A percentile compares a stretch with the other conserved stretches of the same genome.
Conservation (phyloP, 768 basidiomycete genomes). For the Russula griseocarnosa region DNA sequence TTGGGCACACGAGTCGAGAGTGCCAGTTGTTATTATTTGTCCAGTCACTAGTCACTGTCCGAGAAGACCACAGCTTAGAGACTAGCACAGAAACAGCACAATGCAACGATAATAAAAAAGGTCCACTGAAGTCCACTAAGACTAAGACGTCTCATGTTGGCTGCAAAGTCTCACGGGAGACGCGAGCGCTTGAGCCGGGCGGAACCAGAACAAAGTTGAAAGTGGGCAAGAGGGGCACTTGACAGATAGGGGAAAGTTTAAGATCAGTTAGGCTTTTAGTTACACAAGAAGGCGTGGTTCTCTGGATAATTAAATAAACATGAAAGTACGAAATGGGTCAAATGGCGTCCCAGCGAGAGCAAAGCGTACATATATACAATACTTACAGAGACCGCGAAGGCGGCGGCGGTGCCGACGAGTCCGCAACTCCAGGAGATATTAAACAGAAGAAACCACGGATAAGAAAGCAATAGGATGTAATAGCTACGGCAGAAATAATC, state of each 20-base stretch:
- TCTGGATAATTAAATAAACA: conserved; percentile 27
- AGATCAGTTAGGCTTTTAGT: conserved; percentile 16
- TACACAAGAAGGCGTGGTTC: conserved; percentile 24
- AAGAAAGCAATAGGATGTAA: conserved; percentile 24
- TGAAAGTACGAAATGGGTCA: conserved; percentile 26
- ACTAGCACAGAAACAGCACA: conserved; percentile 18
- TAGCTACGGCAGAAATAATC: conserved; percentile 24
- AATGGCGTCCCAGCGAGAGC: conserved; percentile 24
- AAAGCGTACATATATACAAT: conserved; percentile 28
- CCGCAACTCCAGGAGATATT: conserved; percentile 12
- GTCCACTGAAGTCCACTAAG: too few relatives aligned
- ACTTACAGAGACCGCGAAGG: conserved; percentile 21
- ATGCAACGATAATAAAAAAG: background rate
- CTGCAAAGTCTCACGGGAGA: background rate
- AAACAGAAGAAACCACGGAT: conserved; percentile 23
- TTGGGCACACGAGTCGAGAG: conserved; percentile 22
- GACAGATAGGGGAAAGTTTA: conserved; percentile 24
- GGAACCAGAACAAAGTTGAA: background rate
- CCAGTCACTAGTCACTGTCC: background rate
- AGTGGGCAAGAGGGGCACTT: background rate
- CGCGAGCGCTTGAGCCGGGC: background rate
- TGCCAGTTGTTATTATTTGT: background rate
- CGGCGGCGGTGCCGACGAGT: background rate
- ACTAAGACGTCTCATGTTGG: too few relatives aligned
- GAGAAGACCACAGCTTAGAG: conserved; percentile 14